These are phyloP conservation scores for Capronia coronata DNA, from an alignment of 2,329 filamentous ascomycete genomes.

Conservation along the genomic window DNA sequence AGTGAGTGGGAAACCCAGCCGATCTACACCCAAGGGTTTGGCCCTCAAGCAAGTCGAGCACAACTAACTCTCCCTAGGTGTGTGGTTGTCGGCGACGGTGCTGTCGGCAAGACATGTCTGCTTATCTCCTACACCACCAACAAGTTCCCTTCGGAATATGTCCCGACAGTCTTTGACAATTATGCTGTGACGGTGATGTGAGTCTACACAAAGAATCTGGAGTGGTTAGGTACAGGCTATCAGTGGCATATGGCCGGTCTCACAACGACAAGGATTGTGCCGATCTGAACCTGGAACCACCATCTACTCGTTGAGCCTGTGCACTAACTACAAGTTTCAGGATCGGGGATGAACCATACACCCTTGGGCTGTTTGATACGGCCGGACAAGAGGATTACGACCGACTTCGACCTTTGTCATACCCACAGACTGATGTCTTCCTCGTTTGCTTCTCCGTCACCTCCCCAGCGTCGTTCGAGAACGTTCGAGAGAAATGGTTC, in stretches of 20 bases:
- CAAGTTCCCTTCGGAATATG: constrained; percentile 99
- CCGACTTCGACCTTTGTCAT: constrained; percentile 88
- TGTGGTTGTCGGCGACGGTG: constrained; percentile 98
- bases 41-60: constrained; percentile 4
- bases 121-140: constrained; percentile 99
- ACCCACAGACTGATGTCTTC: constrained; percentile 97
- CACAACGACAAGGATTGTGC: not conserved
- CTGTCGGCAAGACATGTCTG: constrained; percentile 97
- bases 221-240: not conserved
- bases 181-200: constrained; percentile 99
- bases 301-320: not conserved
- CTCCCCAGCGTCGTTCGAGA: constrained; percentile 95
- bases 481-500: constrained; percentile 98
- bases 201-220: constrained; percentile 37
- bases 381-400: constrained; percentile 99
- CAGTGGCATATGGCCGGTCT: no score
- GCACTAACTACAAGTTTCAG: constrained; percentile 44
- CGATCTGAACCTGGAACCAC: not conserved
- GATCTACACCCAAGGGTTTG: constrained; percentile 3
- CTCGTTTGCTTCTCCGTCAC: constrained; percentile 98
- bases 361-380: constrained; percentile 93
- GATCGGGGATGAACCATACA: constrained; percentile 99
- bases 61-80: constrained; percentile 54
- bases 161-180: constrained; percentile 98
- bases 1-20: constrained; percentile 42